Base-by-base conservation (phyloP, 352 stramenopile species). In the Globisporangium uncinulatum region DNA sequence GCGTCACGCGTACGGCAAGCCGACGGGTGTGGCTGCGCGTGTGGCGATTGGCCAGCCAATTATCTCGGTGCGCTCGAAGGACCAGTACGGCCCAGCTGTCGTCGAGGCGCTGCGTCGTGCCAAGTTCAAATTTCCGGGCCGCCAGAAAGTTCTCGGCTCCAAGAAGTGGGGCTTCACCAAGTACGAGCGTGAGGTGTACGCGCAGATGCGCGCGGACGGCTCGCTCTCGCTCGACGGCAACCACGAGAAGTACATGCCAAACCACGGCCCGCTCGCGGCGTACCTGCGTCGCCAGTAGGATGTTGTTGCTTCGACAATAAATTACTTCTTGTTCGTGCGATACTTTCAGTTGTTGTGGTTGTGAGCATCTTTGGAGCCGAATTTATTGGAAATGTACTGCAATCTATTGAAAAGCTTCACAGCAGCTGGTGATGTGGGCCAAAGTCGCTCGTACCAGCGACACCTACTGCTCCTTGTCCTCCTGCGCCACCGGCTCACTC, bases 81-180 rank as follows among this genome's bases (percentile, higher is more conserved):
- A 99, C 79, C 77, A 82, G 50, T 92, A 97, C 66, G 87, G 93
- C 61, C 71, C 85, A 6, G 85, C 95, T 54, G 95, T 98, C 61
- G 92, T 99, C 46, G 96, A 99, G 78, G 97, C 97, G 24, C 93
- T 99, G 66, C 95, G 97, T 85, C 95, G 97, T 83, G 97, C 97
- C 70, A 99, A 99, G 88, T 99, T 99, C 82, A 99, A 99, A 92
- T 99, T 99, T 80, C 96, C 97, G 39, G 97, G 97, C 72, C 89
- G 97, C 68, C 97, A 99, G 89, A 99, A 99, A 92, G 98, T 99
- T 70, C 78, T 99, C 32, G 95, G 97, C 79, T 98, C 89, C 68
- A 97, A 98, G 73, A 99, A 99, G 87, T 99, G 97, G 97, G 97
- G 97, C 63, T 99, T 99, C 87, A 99, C 97, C 69, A 98, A 98